Conservation (phyloP, 2,329 filamentous ascomycete genomes). For the Stromatinia cepivora region DNA sequence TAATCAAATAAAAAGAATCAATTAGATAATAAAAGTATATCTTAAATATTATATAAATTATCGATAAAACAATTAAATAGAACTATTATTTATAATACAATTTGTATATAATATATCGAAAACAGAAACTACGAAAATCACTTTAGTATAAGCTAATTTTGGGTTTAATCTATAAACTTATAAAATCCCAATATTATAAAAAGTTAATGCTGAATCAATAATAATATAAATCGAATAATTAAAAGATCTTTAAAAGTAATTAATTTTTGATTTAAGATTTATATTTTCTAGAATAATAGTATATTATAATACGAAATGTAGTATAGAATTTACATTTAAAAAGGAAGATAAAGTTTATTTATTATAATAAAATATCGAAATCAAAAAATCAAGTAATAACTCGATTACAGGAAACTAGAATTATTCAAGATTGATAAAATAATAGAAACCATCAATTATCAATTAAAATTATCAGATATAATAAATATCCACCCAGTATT, state of each 20-base stretch:
- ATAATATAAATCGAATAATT: not conserved
- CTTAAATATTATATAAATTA: too few relatives aligned
- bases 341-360: too few relatives aligned
- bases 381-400: too few relatives aligned
- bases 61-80: too few relatives aligned
- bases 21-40: too few relatives aligned
- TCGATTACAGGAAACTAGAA: too few relatives aligned
- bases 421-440: too few relatives aligned
- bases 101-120: not conserved
- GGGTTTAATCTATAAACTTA: not conserved
- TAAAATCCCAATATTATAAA: not conserved
- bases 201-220: not conserved
- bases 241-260: not conserved
- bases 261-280: not conserved
- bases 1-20: not conserved
- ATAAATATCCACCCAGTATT: too few relatives aligned
- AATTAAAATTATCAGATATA: too few relatives aligned
- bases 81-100: too few relatives aligned
- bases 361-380: too few relatives aligned
- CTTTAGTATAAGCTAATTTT: not conserved
- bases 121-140: not conserved
- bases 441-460: too few relatives aligned
- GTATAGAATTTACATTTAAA: not conserved
- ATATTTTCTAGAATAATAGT: not conserved
- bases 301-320: not conserved